Evolutionary conservation across 495 filamentous ascomycete genomes (phyloP), one percentile per base, ranked within the genome.

Genomic region (Niebla homalea): DNA sequence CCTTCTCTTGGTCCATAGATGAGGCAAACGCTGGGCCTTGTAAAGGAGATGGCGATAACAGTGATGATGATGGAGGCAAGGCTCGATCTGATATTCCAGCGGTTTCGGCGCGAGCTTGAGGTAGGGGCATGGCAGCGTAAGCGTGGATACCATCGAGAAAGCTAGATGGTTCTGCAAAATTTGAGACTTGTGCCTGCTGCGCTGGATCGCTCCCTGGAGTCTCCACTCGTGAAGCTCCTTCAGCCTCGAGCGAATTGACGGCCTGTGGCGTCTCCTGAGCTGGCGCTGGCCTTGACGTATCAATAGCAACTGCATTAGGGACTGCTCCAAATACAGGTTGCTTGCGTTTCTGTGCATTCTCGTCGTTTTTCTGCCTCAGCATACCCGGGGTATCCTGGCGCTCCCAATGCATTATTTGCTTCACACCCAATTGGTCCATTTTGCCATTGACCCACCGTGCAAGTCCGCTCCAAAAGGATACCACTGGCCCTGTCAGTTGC

Each of bases 391-490:
- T 54, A 35, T 44, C 52, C 48, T 54, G 36, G 37, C 48, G 46
- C 46, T 53, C 52, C 35, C 52, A 64, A 19, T 55, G 58, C 62
- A 48, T 54, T 50, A 54, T 67, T 56, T 46, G 54, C 36, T 75
- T 77, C 18, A 83, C 74, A 7, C 81, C 76, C 37, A 89, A 76
- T 53, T 80, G 79, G 57, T 77, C 83, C 50, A 90, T 67, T 58
- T 83, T 85, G 25, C 83, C 87, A 62, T 85, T 82, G 42, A 69
- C 70, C 74, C 84, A 85, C 50, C 84, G 79, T 41, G 81, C 87
- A 51, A 85, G 70, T 10, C 92, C 92, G 64, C 90, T 97, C 83
- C 86, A 98, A 65, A 83, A 92, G 15, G 86, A 87, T 39, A 96
- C 80, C 11, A 96, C 87, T 1, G 92, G 88, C 1, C 92, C 92